Percentiles rank a stretch among this genome's conserved stretches.
Evolutionary conservation across 106 monocot genomes (phyloP).

Genomic region (Dendrobium chrysotoxum): DNA sequence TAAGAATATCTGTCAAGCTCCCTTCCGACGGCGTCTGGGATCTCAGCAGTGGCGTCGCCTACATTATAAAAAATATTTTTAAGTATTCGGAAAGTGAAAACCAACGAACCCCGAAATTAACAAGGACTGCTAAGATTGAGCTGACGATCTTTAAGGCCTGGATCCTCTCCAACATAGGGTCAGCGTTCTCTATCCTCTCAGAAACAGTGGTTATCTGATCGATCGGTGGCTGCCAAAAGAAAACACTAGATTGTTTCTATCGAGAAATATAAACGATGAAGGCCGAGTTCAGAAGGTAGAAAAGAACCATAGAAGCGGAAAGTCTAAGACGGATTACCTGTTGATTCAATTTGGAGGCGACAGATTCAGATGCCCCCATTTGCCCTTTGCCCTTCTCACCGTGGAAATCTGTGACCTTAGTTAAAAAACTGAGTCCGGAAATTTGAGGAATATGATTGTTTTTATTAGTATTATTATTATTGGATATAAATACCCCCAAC

Average conservation of each 20-base stretch:
- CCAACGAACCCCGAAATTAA: neutral
- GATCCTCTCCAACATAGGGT: conserved; percentile 62
- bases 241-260: neutral
- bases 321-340: conserved; percentile 2
- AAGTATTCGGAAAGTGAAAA: neutral
- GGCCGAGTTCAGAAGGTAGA: neutral
- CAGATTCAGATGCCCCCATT: conserved; percentile 55
- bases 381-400: neutral
- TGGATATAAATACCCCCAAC: no score
- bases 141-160: conserved; percentile 63
- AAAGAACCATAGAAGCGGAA: neutral
- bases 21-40: conserved; percentile 48
- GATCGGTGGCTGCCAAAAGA: conserved; percentile 9
- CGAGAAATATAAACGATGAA: neutral
- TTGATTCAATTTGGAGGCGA: conserved; percentile 19
- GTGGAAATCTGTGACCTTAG: neutral
- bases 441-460: no score
- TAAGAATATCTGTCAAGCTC: conserved; percentile 73
- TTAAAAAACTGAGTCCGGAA: no score
- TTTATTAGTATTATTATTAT: no score
- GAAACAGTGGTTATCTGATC: conserved; percentile 86
- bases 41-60: conserved; percentile 73
- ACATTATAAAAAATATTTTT: neutral
- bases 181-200: conserved; percentile 47
- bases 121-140: neutral